These are phyloP conservation scores for Lanmaoa pseudosensibilis DNA, from an alignment of 768 basidiomycete genomes.

Conservation along the genomic window DNA sequence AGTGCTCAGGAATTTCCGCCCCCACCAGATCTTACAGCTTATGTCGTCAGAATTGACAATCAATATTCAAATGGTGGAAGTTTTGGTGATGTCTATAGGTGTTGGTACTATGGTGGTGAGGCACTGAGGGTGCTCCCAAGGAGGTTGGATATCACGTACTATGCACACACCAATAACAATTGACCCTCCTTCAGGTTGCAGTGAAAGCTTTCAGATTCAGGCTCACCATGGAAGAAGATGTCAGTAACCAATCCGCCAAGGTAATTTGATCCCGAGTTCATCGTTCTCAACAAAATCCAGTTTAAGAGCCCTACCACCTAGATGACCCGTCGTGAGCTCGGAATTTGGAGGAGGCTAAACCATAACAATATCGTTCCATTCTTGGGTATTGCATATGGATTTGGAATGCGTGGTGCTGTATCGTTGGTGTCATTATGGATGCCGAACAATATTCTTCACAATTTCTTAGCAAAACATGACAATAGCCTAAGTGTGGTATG, in stretches of 20 bases:
- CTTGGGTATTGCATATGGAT: too few species aligned
- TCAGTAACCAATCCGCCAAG: not conserved
- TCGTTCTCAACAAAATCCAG: too few species aligned
- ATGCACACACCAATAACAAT: too few species aligned
- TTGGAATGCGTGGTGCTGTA: not conserved
- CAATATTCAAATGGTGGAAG: not conserved
- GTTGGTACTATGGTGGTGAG: not conserved
- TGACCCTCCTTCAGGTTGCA: not conserved
- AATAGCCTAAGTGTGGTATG: not conserved
- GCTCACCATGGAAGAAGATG: not conserved
- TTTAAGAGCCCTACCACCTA: not conserved
- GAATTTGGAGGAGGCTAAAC: slow-evolving; percentile 5
- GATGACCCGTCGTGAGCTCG: slow-evolving; percentile 7
- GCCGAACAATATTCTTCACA: slow-evolving; percentile 21
- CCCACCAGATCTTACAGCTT: slow-evolving; percentile 1
- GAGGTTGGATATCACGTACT: not conserved
- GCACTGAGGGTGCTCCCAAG: not conserved
- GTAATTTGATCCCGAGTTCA: not conserved
- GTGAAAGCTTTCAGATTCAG: slow-evolving; percentile 9
- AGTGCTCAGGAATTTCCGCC: not conserved
- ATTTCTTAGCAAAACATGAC: slow-evolving; percentile 14
- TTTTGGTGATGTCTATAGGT: slow-evolving; percentile 7
- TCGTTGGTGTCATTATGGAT: slow-evolving; percentile 31
- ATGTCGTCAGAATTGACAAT: not conserved
- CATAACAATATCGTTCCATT: slow-evolving; percentile 2